phyloP scores from a whole-genome alignment of 1,284 basidiomycete genomes.

The Malassezia vespertilionis region DNA sequence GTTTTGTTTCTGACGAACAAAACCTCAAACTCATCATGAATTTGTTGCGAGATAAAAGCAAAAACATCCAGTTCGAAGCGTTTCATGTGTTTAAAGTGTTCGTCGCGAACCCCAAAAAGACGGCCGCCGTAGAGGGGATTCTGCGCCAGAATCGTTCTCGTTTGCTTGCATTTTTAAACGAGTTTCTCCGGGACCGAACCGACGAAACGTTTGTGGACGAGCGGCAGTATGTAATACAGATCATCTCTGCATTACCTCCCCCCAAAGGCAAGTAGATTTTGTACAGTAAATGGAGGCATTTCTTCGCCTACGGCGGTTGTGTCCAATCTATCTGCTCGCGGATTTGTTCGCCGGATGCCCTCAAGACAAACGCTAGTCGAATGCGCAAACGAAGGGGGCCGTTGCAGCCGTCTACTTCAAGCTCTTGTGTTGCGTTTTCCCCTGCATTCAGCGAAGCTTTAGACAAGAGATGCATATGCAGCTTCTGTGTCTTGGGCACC shows the following conservation, averaged over 20 bases:
- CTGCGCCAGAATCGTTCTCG: constrained; percentile 87
- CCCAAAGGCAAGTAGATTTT: background rate
- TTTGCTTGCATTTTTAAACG: constrained; percentile 72
- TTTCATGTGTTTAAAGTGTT: constrained; percentile 99
- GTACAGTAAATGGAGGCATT: no score
- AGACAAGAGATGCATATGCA: constrained; percentile 97
- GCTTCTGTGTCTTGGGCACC: constrained; percentile 91
- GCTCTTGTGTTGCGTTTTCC: constrained; percentile 78
- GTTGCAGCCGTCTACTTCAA: constrained; percentile 61
- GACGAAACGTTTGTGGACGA: constrained; percentile 47
- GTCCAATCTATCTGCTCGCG: constrained; percentile 83
- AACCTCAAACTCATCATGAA: constrained; percentile 99
- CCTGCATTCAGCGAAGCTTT: constrained; percentile 68
- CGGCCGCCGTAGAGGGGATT: constrained; percentile 82
- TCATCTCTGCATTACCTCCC: constrained; percentile 27
- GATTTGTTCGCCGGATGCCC: constrained; percentile 55
- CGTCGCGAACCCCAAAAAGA: constrained; percentile 98
- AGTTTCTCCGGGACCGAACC: constrained; percentile 98
- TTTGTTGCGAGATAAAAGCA: constrained; percentile 85
- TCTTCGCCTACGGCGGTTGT: background rate
- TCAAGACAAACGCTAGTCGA: constrained; percentile 63
- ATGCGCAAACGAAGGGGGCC: constrained; percentile 72
- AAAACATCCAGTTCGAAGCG: constrained; percentile 98
- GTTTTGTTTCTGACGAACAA: constrained; percentile 71
- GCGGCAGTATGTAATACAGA: constrained; percentile 45